Evolutionary conservation across 257 asterid genomes (phyloP).

Genomic region (Solanum piurae): DNA sequence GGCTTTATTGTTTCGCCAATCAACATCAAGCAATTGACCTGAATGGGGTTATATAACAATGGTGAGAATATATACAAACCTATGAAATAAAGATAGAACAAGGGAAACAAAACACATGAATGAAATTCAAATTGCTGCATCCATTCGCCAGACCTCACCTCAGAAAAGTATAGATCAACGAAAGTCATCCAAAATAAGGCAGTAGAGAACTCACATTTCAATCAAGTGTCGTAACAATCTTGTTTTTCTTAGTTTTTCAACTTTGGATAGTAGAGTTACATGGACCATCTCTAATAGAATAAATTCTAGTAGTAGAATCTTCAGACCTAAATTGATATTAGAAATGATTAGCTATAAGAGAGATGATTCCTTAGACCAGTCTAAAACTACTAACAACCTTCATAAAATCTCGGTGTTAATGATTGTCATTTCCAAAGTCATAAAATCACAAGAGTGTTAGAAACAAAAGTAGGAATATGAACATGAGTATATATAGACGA

Average conservation of each 20-base stretch:
- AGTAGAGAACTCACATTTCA: slow-evolving; percentile 43
- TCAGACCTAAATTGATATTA: too few species aligned
- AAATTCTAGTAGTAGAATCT: slow-evolving; percentile 60
- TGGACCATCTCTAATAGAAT: slow-evolving; percentile 58
- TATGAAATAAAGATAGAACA: neutral
- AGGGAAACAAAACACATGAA: slow-evolving; percentile 32
- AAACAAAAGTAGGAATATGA: too few species aligned
- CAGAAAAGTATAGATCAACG: too few species aligned
- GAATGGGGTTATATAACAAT: neutral
- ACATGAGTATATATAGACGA: too few species aligned
- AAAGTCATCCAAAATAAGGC: too few species aligned
- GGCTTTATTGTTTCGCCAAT: slow-evolving; percentile 59
- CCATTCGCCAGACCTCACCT: slow-evolving; percentile 56
- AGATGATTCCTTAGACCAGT: too few species aligned
- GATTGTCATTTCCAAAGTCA: too few species aligned
- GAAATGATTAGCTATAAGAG: too few species aligned
- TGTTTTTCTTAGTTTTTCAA: slow-evolving; percentile 73
- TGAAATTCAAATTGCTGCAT: slow-evolving; percentile 75
- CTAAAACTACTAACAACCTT: neutral
- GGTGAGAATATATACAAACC: neutral
- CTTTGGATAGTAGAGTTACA: slow-evolving; percentile 48
- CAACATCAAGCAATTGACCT: slow-evolving; percentile 92
- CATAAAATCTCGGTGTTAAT: too few species aligned
- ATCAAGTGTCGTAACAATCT: slow-evolving; percentile 53
- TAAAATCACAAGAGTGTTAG: too few species aligned